Evolutionary conservation across 2,329 filamentous ascomycete species (phyloP), one percentile per base, ranked within the genome.

Genomic region (Colletotrichum gloeosporioides): DNA sequence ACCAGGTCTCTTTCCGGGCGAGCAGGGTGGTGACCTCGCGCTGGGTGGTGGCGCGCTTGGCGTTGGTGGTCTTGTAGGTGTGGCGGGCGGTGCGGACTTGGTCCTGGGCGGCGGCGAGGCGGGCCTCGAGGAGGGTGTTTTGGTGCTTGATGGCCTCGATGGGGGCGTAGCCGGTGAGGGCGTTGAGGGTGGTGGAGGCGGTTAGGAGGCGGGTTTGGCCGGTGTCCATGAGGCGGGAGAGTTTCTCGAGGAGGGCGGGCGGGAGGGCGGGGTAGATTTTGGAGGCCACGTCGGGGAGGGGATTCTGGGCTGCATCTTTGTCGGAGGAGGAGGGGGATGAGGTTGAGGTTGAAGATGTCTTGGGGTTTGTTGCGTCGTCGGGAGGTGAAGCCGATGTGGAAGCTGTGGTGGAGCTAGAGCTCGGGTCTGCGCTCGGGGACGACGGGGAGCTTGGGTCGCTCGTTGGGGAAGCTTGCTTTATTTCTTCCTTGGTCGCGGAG

Each of bases 21-120:
- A 99, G 91, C 29, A 99, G 90, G 27, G 96, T 95, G 63, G 98
- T 98, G 53, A 99, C 96, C 88, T 99, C 97, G 79, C 97, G 95
- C 86, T 99, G 96, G 2, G 96, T 98, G 18, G 93, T 88, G n/a
- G 95, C 94, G 79, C 98, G 95, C 79, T 94, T 93, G 71, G 93
- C 90, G 78, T 97, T 96, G 36, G 96, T 95, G n/a, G 92, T 89
- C 80, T 96, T 94, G 88, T 99, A 98, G 65, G 90, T 89, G 66
- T 91, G 88, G 78, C 97, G 95, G 22, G 95, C 92, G 39, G 89
- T 86, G 77, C 93, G 93, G 69, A 99, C 94, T 25, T 88, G 89
- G 27, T 86, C 83, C 79, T 95, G 93, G 4, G 94, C 91, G 4
- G 86, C 83, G 25, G 87, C 86, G 34, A 94, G 91, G 53, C 88